phyloP scores from a whole-genome alignment of 306 rosid genomes.

The Ormosia semicastrata region DNA sequence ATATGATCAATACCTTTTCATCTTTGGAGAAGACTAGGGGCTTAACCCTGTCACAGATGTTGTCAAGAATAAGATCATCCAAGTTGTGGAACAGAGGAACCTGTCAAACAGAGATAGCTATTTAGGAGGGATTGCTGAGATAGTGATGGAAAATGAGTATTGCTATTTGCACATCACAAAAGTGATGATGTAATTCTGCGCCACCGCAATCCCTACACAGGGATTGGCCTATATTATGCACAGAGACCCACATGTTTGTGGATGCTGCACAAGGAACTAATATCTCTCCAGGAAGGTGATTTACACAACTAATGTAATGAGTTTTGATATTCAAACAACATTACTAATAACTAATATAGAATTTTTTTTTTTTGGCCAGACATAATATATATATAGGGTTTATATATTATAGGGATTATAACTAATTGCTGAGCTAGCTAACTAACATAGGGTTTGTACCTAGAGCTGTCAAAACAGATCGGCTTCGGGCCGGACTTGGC shows the following conservation, averaged over 20 bases:
- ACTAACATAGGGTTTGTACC: no score
- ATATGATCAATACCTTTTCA: slow-evolving; percentile 66
- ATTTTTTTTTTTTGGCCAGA: no score
- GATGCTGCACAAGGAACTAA: neutral
- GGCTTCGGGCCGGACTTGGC: no score
- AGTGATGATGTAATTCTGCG: neutral
- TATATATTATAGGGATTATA: no score
- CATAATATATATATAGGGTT: no score
- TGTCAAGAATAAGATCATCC: slow-evolving; percentile 94
- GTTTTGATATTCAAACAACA: neutral
- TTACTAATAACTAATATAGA: neutral
- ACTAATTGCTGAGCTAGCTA: no score
- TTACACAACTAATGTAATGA: no score
- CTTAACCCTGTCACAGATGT: slow-evolving; percentile 86
- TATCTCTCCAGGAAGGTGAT: neutral
- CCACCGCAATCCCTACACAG: neutral
- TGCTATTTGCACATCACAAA: neutral
- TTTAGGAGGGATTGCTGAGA: neutral
- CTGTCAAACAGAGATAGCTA: slow-evolving; percentile 36
- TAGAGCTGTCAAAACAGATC: no score
- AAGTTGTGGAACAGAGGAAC: slow-evolving; percentile 91
- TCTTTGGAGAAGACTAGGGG: slow-evolving; percentile 88
- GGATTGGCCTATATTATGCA: neutral
- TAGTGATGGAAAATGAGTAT: neutral
- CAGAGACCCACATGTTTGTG: neutral